Evolutionary conservation across 2,329 filamentous ascomycete genomes (phyloP).

Genomic region (Fusarium graminum): DNA sequence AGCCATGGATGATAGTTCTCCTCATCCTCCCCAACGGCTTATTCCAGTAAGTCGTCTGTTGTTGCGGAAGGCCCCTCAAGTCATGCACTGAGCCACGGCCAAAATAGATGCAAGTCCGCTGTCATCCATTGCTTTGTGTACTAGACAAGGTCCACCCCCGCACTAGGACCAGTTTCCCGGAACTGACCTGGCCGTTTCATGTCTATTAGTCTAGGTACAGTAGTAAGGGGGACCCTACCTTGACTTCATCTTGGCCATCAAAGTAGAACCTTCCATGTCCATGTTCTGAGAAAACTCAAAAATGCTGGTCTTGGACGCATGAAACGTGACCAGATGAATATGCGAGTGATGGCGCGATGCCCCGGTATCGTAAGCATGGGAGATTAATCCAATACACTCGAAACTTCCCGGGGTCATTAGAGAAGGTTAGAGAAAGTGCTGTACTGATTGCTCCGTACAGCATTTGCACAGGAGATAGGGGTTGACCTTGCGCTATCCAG

Average conservation of each 20-base stretch:
- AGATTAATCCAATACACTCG: slow-evolving; percentile 45
- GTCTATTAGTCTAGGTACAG: slow-evolving; percentile 12
- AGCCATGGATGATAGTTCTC: not conserved
- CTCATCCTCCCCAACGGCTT: not conserved
- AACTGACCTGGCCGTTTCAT: slow-evolving; percentile 42
- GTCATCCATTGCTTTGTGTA: slow-evolving; percentile 34
- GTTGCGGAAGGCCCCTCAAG: slow-evolving; percentile 13
- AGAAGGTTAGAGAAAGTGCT: not conserved
- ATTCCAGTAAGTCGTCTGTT: slow-evolving; percentile 23
- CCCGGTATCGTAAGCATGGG: slow-evolving; percentile 31
- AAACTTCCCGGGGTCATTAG: slow-evolving; percentile 10
- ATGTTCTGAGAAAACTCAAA: slow-evolving; percentile 17
- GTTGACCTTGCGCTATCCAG: slow-evolving; percentile 6
- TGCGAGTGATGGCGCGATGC: slow-evolving; percentile 47
- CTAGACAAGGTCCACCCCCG: slow-evolving; percentile 48
- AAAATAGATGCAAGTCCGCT: slow-evolving; percentile 42
- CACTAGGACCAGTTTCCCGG: slow-evolving; percentile 47
- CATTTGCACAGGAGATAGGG: slow-evolving; percentile 19
- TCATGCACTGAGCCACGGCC: slow-evolving; percentile 31
- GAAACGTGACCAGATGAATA: slow-evolving; percentile 48
- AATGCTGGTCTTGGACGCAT: slow-evolving; percentile 15
- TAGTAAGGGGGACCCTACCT: slow-evolving; percentile 23
- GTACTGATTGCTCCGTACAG: too few species aligned
- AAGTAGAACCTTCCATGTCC: slow-evolving; percentile 30
- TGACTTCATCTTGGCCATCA: not conserved